Base-by-base conservation (phyloP, 257 asterid genomes). In the Solanum phureja region DNA sequence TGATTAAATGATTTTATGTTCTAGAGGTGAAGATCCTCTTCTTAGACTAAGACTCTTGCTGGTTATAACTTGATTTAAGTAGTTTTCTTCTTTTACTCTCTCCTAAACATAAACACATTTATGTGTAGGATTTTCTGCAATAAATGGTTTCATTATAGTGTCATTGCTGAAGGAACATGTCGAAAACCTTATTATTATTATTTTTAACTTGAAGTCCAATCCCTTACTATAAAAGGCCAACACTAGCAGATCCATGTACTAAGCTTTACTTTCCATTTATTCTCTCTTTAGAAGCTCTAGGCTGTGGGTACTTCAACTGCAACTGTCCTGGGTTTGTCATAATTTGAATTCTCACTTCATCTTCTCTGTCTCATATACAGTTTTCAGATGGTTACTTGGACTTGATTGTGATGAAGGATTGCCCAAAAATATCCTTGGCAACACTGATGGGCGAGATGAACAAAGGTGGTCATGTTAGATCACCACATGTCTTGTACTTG, bases 351-450 rank as follows among this genome's bases (percentile, higher is more conserved):
- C 62, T 31, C 2, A 27, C 83, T 44, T 46, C 35, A 8, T 40
- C 62, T 86, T 73, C 16, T 40, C 37, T 46, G 84, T 69, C 31
- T 89, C 64, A 44, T 52, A 16, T 91, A 89, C 95, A 97, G 99
- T 97, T 97, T 93, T 95, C 99, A 23, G 99, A 97, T 91, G 99
- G 99, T 83, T 96, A 92, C 91, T 88, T 95, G 93, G 99, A 96
- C 94, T 91, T 97, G 91, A 90, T 97, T 86, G 87, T 97, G 98
- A 94, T 95, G 68, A 94, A 91, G 92, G 97, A 97, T 84, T 89
- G 95, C 88, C 91, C 98, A 66, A 95, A 89, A 86, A 88, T 95
- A 46, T 84, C 96, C 31, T 91, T 97, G 93, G 93, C 96, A 12
- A 86, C 89, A 83, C 86, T 92, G 92, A 91, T 96, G 98, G 88